Conservation (phyloP, 768 basidiomycete genomes). For the Phlegmacium glaucopus region DNA sequence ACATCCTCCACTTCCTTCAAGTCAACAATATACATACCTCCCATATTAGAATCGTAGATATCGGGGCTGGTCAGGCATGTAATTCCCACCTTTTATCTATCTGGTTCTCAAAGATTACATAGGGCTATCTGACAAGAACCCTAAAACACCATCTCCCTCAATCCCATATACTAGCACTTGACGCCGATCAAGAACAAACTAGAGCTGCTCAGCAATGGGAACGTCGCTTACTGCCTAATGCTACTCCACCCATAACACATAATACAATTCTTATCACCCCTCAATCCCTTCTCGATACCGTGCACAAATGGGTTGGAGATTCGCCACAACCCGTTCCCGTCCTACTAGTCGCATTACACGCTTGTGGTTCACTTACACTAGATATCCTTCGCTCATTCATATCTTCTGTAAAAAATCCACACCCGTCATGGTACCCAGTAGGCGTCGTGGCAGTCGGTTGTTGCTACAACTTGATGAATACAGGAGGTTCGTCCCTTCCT, state of each 20-base stretch:
- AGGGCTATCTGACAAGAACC: slow-evolving; percentile 62
- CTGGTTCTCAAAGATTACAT: no score
- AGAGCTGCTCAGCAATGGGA: slow-evolving; percentile 52
- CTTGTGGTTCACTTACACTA: slow-evolving; percentile 71
- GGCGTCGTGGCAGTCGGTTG: slow-evolving; percentile 68
- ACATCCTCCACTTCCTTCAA: slow-evolving; percentile 38
- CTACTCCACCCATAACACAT: slow-evolving; percentile 44
- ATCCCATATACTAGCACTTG: slow-evolving; percentile 60
- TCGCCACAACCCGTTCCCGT: slow-evolving; percentile 35
- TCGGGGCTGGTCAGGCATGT: slow-evolving; percentile 70
- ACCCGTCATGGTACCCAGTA: slow-evolving; percentile 43
- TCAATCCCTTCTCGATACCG: slow-evolving; percentile 38
- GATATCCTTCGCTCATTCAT: slow-evolving; percentile 59
- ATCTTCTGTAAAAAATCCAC: slow-evolving; percentile 12
- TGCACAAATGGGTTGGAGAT: slow-evolving; percentile 51
- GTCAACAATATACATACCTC: slow-evolving; percentile 15
- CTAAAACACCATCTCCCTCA: slow-evolving; percentile 30
- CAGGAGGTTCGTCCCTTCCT: slow-evolving; percentile 37
- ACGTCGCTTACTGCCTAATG: slow-evolving; percentile 18
- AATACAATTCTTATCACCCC: slow-evolving; percentile 54
- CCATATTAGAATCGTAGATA: slow-evolving; percentile 53
- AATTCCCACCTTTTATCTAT: neutral
- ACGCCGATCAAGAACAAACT: slow-evolving; percentile 57
- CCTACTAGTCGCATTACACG: slow-evolving; percentile 67
- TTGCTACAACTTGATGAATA: slow-evolving; percentile 71